These are phyloP conservation scores for Candida coquimbonensis DNA, from an alignment of 805 yeast species.

Conservation along the genomic window DNA sequence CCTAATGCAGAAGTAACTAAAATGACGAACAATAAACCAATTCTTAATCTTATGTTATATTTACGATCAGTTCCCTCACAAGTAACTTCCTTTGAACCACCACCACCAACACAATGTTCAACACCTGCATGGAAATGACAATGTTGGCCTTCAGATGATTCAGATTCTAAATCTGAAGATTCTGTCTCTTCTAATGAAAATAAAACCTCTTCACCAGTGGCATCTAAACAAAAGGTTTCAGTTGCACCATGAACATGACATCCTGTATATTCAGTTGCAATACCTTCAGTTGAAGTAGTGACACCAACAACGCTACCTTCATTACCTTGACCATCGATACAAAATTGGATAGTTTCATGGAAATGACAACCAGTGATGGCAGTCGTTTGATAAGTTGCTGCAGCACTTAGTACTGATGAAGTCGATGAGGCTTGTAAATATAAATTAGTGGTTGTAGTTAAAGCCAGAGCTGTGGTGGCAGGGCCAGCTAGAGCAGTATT, in stretches of 20 bases:
- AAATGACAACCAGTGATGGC: constrained; percentile 17
- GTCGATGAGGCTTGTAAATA: background rate
- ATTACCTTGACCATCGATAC: constrained; percentile 11
- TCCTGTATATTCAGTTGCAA: constrained; percentile 8
- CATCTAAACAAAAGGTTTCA: constrained; percentile 13
- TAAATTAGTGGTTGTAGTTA: background rate
- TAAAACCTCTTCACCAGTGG: constrained; percentile 12
- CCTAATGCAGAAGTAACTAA: constrained; percentile 12
- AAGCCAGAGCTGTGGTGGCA: background rate
- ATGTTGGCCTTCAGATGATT: background rate
- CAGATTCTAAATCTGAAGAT: background rate
- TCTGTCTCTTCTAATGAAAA: constrained; percentile 2
- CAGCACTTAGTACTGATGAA: background rate
- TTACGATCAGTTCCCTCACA: constrained; percentile 13
- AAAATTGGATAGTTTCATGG: constrained; percentile 9
- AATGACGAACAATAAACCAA: constrained; percentile 15
- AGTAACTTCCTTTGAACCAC: constrained; percentile 10
- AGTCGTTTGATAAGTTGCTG: constrained; percentile 8
- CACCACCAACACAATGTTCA: constrained; percentile 18
- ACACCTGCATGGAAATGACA: constrained; percentile 22
- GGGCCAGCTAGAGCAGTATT: background rate
- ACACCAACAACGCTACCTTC: constrained; percentile 14
- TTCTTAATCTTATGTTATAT: constrained; percentile 13
- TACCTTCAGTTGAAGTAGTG: constrained; percentile 6
- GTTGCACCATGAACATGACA: constrained; percentile 15